Conservation (phyloP, 2,329 filamentous ascomycete genomes). For the Xylariomycetidae sp. region DNA sequence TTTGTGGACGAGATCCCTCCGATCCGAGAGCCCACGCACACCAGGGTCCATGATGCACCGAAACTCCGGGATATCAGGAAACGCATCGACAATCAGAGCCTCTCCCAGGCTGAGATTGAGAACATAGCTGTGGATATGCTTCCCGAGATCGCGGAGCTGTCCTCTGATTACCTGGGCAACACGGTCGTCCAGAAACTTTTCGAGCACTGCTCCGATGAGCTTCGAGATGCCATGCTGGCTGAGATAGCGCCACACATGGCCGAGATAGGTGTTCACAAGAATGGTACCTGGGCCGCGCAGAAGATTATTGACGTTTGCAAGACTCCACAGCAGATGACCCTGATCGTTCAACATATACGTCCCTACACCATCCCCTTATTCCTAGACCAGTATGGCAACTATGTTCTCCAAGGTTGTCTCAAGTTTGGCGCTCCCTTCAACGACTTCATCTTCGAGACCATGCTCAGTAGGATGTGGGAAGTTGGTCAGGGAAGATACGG, state of each 20-base stretch:
- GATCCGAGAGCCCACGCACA: slow-evolving; percentile 82
- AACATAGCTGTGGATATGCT: slow-evolving; percentile 91
- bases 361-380: slow-evolving; percentile 89
- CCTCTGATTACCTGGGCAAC: slow-evolving; percentile 95
- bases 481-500: slow-evolving; percentile 90
- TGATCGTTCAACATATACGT: slow-evolving; percentile 79
- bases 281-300: slow-evolving; percentile 97
- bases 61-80: slow-evolving; percentile 94
- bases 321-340: slow-evolving; percentile 72
- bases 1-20: slow-evolving; percentile 84
- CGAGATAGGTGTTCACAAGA: slow-evolving; percentile 98
- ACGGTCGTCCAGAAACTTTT: slow-evolving; percentile 99
- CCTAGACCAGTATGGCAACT: slow-evolving; percentile 97
- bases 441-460: slow-evolving; percentile 96
- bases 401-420: slow-evolving; percentile 93
- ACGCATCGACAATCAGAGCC: slow-evolving; percentile 91
- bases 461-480: slow-evolving; percentile 93
- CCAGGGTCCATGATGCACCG: slow-evolving; percentile 86
- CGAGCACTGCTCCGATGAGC: slow-evolving; percentile 86
- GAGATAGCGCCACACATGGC: slow-evolving; percentile 89
- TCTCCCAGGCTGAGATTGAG: slow-evolving; percentile 84
- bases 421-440: slow-evolving; percentile 87
- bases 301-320: slow-evolving; percentile 98
- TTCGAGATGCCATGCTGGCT: slow-evolving; percentile 85
- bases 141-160: slow-evolving; percentile 88